Base-by-base conservation (phyloP, 495 filamentous ascomycete species). In the Neurospora africana region DNA sequence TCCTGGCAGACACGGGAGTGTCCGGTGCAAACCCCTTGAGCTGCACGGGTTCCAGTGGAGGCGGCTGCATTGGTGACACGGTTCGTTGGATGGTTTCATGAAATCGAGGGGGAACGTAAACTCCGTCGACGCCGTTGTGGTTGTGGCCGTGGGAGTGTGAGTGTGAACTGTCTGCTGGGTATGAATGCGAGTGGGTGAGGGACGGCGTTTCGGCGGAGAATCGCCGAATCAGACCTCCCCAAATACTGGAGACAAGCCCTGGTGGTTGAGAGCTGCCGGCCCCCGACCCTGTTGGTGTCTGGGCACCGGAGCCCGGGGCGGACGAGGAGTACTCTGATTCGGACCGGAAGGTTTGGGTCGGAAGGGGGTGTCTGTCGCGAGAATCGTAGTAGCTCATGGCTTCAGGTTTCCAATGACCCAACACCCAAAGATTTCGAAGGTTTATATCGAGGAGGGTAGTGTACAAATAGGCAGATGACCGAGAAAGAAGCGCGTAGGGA, bases 41-140 rank as follows among this genome's bases (percentile, higher is more conserved):
- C 53, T 74, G 68, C n/a, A 86, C 67, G 3, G 84, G 84, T 68
- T 85, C 83, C 36, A 85, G 80, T 41, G 82, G 83, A 35, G 83
- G 83, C 9, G 80, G 79, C 9, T 78, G 77, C 68, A 83, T 80
- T 7, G 82, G 83, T 11, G 83, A 82, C 0, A 79, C 74, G 0
- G 80, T 79, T 36, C 81, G 69, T 38, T 72, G 72, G 30, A 36
- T 38, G 35, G 71, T 67, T 37, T 71, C 75, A 13, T 78, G 71
- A 4, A 75, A 70, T 2, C 70, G 75, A 0, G 79, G 82, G 9
- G 83, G 80, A 17, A 75, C 78, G 77, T 82, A 83, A n/a, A 79
- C 79, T n/a, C 79, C 79, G 69, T 81, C 78, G 35, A 83, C 69
- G 71, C 83, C 83, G 71, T 82, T 81, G 2, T 74, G 37, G 39